Evolutionary conservation across 2,329 filamentous ascomycete genomes (phyloP), one percentile per base, ranked within the genome.

Genomic region (Plectosphaerella cucumerina): DNA sequence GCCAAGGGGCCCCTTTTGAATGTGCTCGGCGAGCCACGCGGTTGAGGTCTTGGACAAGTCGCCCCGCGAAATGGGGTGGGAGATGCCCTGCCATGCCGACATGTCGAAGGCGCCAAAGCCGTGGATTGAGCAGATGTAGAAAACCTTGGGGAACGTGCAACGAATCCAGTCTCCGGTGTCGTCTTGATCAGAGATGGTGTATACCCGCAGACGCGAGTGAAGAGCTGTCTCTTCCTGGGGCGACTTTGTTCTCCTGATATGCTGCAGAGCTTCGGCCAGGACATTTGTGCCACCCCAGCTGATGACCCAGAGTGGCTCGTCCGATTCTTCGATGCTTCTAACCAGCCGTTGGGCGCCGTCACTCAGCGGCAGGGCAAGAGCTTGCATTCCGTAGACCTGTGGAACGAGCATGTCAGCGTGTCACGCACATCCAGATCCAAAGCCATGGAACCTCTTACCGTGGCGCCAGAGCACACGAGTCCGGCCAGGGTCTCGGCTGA

Each of bases 111-210:
- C 65, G 54, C 76, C 77, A 71, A 73, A 84, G 3, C 70, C 77
- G 56, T 83, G 80, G 1, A 82, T 60, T 0, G 75, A 78, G 6
- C 65, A 66, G 49, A 84, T 80, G 60, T 80, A 83, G 57, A 78
- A 76, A 3, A 83, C 59, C 33, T 76, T 70, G 0, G 81, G 77
- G 53, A 75, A 82, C 1, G 68, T 71, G 42, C 66, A 62, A 18
- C 80, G 73, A 41, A 84, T 76, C 78, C 78, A 83, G 0, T 71
- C 63, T 0, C 78, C 78, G 0, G 76, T 74, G 52, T 84, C 74
- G 53, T 83, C 80, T 56, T 83, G 80, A 55, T 83, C 81, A 3
- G 77, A 81, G 50, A 83, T 81, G 31, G 79, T 65, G 58, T 81
- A 81, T 2, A 80, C 69, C 11, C 76, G 66, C 4, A 81, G 59